These are phyloP conservation scores for Paramyrothecium sp. DNA, from an alignment of 2,329 filamentous ascomycete genomes.

Conservation along the genomic window DNA sequence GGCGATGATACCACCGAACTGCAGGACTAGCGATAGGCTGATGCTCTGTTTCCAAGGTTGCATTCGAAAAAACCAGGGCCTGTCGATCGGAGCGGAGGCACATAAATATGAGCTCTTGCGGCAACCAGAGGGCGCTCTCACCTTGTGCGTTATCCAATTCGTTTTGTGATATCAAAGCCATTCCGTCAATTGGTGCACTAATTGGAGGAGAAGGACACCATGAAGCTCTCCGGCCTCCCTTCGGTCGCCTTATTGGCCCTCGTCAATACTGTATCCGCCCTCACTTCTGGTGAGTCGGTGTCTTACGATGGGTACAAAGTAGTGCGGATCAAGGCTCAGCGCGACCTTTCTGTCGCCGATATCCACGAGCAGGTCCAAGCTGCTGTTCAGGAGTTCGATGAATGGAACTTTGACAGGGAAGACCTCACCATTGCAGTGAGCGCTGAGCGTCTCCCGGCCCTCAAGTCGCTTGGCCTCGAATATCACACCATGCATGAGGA, in stretches of 20 bases:
- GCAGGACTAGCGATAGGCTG: not conserved
- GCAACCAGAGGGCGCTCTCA: no score
- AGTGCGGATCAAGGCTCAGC: not conserved
- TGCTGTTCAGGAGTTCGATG: not conserved
- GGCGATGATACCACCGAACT: not conserved
- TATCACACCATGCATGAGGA: slow-evolving; percentile 35
- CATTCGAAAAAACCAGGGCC: not conserved
- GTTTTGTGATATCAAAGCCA: no score
- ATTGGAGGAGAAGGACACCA: not conserved
- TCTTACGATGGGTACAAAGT: slow-evolving; percentile 1
- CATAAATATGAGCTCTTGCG: not conserved
- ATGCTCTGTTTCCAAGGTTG: not conserved
- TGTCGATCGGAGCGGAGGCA: not conserved
- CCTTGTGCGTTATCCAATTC: no score
- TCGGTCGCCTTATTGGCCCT: not conserved
- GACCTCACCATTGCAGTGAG: slow-evolving; percentile 33
- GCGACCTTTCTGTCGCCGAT: not conserved
- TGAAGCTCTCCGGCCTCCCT: not conserved
- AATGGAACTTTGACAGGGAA: not conserved
- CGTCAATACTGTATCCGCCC: not conserved
- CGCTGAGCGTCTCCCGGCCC: slow-evolving; percentile 28
- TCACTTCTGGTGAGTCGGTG: not conserved
- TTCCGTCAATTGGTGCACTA: no score
- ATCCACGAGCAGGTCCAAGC: not conserved
- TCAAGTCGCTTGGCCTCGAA: slow-evolving; percentile 30